phyloP scores from a whole-genome alignment of 2,329 filamentous ascomycete genomes.

The Tolypocladium sp. region DNA sequence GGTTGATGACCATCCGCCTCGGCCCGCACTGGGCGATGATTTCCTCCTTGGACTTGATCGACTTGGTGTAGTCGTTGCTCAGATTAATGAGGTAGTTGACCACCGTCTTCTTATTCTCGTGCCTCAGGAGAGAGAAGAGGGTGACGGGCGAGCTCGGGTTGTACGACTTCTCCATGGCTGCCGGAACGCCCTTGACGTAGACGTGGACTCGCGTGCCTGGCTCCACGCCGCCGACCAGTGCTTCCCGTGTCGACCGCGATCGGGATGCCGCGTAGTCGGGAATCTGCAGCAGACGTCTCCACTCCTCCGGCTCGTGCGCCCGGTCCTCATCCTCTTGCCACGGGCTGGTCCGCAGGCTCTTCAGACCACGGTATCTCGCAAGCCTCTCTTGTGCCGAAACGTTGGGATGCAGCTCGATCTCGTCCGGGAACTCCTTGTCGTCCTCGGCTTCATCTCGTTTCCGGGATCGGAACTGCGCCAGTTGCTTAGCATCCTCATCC shows the following conservation, averaged over 20 bases:
- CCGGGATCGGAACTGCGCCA: constrained; percentile 71
- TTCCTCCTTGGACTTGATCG: constrained; percentile 86
- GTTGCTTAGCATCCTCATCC: constrained; percentile 65
- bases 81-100: constrained; percentile 87
- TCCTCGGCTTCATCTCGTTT: constrained; percentile 77
- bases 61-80: constrained; percentile 62
- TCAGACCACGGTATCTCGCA: constrained; percentile 79
- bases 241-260: constrained; percentile 68
- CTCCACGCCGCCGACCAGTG: constrained; percentile 77
- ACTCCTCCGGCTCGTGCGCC: constrained; percentile 81
- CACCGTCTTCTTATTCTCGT: constrained; percentile 89
- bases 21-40: constrained; percentile 87
- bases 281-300: constrained; percentile 76
- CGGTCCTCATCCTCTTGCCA: constrained; percentile 88
- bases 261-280: constrained; percentile 83
- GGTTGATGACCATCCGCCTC: constrained; percentile 78
- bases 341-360: constrained; percentile 76
- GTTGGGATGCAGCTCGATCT: constrained; percentile 87
- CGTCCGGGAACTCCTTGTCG: constrained; percentile 92
- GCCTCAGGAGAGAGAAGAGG: constrained; percentile 78
- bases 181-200: constrained; percentile 50
- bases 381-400: constrained; percentile 80
- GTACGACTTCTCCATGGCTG: constrained; percentile 34
- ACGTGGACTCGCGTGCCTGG: constrained; percentile 78
- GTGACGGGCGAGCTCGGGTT: constrained; percentile 50